Evolutionary conservation across 192 early-diverging fungal genomes (phyloP), one percentile per base, ranked within the genome.

Genomic region (Backusella westeae): DNA sequence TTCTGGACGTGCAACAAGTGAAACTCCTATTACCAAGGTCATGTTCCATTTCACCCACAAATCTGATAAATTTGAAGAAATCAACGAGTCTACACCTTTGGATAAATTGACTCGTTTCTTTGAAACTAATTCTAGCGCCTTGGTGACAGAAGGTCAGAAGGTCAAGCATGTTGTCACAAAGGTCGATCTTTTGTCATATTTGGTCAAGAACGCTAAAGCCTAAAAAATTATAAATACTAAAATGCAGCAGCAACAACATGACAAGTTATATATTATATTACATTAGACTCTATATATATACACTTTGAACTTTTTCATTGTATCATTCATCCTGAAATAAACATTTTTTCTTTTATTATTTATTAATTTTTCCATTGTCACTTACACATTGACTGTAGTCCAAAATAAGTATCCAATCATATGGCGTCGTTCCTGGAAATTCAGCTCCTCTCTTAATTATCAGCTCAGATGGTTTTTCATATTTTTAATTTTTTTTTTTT

Each of bases 141-240:
- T 99, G 69, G 95, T 99, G 36, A 99, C 98, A 21, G 84, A 85
- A 49, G 89, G 90, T 65, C 87, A 90, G 53, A 88, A 88, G 72
- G 93, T 96, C 53, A 75, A 82, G 72, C 91, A 93, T 69, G 94
- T 99, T n/a, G 89, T 98, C 34, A 99, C 96, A 71, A 97, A 97
- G 81, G 91, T 98, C 65, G 98, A 99, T 81, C 83, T 99, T 72
- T 86, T 99, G 26, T 82, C 90, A 1, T 94, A 86, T 77, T 82
- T 99, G 76, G 91, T 95, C 74, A 88, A 92, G 52, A 75, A 80
- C 34, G 76, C 81, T 76, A 78, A 82, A 38, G 36, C n/a, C 14
- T 69, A 69, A 59, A 59, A n/a, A 56, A 56, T 26, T 21, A 32
- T 32, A 32, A 21, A n/a, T 21, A 53, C 52, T 4, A 19, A 19